Evolutionary conservation across 352 stramenopile genomes (phyloP), one percentile per base, ranked within the genome.

Genomic region (Globisporangium paroecandrum): DNA sequence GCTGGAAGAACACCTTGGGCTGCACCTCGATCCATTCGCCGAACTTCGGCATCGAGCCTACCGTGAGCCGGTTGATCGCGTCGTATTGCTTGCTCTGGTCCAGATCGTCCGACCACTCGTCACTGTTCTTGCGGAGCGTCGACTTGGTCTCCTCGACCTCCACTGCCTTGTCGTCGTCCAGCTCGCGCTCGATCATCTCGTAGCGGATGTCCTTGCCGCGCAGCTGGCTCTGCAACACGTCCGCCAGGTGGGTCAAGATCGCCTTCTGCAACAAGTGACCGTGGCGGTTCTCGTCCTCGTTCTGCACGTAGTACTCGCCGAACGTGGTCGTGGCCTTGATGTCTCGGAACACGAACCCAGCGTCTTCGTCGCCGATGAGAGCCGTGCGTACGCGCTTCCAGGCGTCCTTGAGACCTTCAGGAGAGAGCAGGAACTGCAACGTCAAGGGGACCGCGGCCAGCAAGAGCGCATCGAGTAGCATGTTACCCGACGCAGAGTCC

Each of bases 181-280:
- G 56, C 56, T 62, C 56, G 41, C 64, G 32, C 36, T 67, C 54
- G 27, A 81, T 60, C 22, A 86, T 64, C 25, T 86, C 74, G 69
- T 81, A 83, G 47, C 78, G 73, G 29, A 71, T 65, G 58, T 75
- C 69, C 64, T 84, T 80, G 60, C 69, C 72, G 12, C n/a, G 63
- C 29, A 85, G 61, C 25, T 79, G 62, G 29, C 82, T 62, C 20
- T 71, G 43, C 53, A 62, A 12, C 20, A 62, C 56, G n/a, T 86
- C 74, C 9, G 74, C 69, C 36, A 86, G 61, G 59, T 82, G 77
- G 38, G 80, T 66, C 1, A 76, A 71, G 51, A 84, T 75, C 59
- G 78, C 78, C 66, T 84, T 86, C 67, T 84, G 78, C 34, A 86
- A 65, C 55, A 86, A 25, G 29, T 76, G 61, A 47, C 70, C 56